A percentile compares a stretch with the other conserved stretches of the same genome.
Conservation (phyloP, 2,329 filamentous ascomycete genomes). For the Fusarium siculi region DNA sequence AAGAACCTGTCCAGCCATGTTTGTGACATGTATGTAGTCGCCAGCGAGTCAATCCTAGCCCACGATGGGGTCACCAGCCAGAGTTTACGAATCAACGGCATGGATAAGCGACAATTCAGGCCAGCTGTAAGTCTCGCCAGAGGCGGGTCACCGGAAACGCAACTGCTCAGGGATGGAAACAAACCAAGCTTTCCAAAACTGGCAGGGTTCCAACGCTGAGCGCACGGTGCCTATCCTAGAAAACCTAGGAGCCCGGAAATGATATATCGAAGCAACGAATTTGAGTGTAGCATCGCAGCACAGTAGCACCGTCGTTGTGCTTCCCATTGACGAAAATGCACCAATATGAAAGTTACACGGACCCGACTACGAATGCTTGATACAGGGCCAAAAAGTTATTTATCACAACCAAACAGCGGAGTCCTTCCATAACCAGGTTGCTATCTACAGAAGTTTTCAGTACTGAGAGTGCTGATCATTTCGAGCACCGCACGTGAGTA, state of each 20-base stretch:
- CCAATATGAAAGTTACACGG: slow-evolving; percentile 33
- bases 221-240: slow-evolving; percentile 1
- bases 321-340: slow-evolving; percentile 25
- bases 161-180: slow-evolving; percentile 23
- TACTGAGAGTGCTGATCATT: background rate
- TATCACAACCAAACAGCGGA: background rate
- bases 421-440: background rate
- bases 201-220: slow-evolving; percentile 22
- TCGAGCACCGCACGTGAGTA: background rate
- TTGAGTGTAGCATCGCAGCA: slow-evolving; percentile 20
- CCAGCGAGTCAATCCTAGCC: slow-evolving; percentile 24
- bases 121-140: slow-evolving; percentile 30
- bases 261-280: slow-evolving; percentile 24
- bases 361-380: background rate
- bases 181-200: slow-evolving; percentile 34
- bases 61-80: slow-evolving; percentile 11
- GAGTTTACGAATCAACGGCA: slow-evolving; percentile 41
- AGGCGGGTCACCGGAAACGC: slow-evolving; percentile 43
- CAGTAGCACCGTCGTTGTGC: slow-evolving; percentile 30
- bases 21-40: slow-evolving; percentile 5
- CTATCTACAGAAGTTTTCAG: background rate
- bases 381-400: background rate
- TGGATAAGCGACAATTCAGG: slow-evolving; percentile 43
- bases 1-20: slow-evolving; percentile 6
- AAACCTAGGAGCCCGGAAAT: slow-evolving; percentile 8